Evolutionary conservation across 352 stramenopile species (phyloP), one percentile per base, ranked within the genome.

Genomic region (Aphanomyces invadans): DNA sequence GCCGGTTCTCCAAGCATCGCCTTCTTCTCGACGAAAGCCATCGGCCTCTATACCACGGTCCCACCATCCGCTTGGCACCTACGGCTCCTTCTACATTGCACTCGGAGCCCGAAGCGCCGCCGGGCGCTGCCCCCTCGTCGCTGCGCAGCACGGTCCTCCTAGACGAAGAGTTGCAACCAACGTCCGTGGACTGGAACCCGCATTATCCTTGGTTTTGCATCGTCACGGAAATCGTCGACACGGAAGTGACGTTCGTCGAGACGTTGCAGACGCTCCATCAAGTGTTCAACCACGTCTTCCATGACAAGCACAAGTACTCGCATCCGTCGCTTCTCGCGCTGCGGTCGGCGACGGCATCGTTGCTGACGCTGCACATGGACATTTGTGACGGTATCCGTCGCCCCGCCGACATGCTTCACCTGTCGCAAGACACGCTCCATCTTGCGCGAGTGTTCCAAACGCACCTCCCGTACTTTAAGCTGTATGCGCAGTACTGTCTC

Each of bases 401-500:
- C 15, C 49, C 49, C 17, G 29, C 29, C 5, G 49, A 57, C 29
- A 57, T 29, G 29, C 25, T 32, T 4, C 49, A 57, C 36, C 32
- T 67, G 10, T 25, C 10, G 17, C n/a, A 25, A 17, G 38, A 67
- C 15, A 67, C 38, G 38, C 42, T 17, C 31, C 17, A 39, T 17
- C 11, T 67, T 26, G 48, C 48, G 3, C 9, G 7, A 12, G 32
- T 26, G 26, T 51, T 67, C 7, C 60, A 33, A 15, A 12, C 17
- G 7, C 60, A 44, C 2, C 46, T 67, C 3, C 60, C 60, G 4
- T 67, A 57, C 49, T 67, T 67, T 28, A 67, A 67, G n/a, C 60
- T 67, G 10, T 67, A 67, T 23, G 48, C 60, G 29, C 42, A 67
- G 5, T 67, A 67, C 33, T 67, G 60, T 44, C n/a, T 33, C 4